Evolutionary conservation across 2,329 filamentous ascomycete genomes (phyloP).

Genomic region (Trichoderma brevicompactum): DNA sequence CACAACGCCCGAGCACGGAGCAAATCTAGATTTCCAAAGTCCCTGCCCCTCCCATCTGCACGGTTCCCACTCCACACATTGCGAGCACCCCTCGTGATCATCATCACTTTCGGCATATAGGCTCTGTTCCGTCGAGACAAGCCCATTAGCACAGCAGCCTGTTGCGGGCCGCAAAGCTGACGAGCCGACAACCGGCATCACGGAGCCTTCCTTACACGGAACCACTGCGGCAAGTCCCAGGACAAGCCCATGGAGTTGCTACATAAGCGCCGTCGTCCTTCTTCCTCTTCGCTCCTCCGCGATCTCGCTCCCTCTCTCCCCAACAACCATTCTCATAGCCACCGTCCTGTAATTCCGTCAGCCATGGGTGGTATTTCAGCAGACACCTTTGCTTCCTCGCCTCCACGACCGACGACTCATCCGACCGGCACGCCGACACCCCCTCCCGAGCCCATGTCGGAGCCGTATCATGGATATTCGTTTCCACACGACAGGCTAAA

Average conservation of each 20-base stretch:
- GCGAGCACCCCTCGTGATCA: slow-evolving; percentile 24
- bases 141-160: not conserved
- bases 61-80: slow-evolving; percentile 26
- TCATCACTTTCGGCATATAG: slow-evolving; percentile 1
- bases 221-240: not conserved
- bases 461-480: slow-evolving; percentile 47
- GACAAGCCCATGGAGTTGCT: slow-evolving; percentile 16
- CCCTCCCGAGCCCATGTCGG: slow-evolving; percentile 27
- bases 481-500: slow-evolving; percentile 63
- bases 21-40: slow-evolving; percentile 27
- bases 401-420: slow-evolving; percentile 2
- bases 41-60: slow-evolving; percentile 17
- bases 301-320: not conserved
- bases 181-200: slow-evolving; percentile 25
- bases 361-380: slow-evolving; percentile 17
- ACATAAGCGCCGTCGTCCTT: slow-evolving; percentile 16
- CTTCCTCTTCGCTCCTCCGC: not conserved
- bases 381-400: slow-evolving; percentile 18
- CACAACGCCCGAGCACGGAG: slow-evolving; percentile 25
- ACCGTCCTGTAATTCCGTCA: not conserved
- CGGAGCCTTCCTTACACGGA: slow-evolving; percentile 21
- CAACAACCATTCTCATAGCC: not conserved
- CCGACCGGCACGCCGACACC: slow-evolving; percentile 23
- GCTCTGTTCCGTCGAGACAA: not conserved
- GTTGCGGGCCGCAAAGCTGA: slow-evolving; percentile 20